Conservation (phyloP, 768 basidiomycete genomes). For the Termitomyces sp. region DNA sequence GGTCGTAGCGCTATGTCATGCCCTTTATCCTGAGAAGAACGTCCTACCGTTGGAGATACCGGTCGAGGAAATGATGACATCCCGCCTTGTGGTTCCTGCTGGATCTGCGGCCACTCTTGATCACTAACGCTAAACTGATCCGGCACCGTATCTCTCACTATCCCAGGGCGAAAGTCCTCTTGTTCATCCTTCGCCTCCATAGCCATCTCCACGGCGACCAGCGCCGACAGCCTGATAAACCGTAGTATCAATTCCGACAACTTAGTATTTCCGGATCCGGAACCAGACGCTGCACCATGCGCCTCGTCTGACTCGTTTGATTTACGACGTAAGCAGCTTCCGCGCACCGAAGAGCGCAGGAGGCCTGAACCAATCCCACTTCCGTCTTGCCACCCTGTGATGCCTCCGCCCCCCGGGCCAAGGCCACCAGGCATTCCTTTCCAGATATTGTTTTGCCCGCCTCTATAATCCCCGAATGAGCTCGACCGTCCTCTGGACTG, state of each 20-base stretch:
- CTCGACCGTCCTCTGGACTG: slow-evolving; percentile 24
- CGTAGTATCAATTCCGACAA: slow-evolving; percentile 63
- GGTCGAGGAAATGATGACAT: slow-evolving; percentile 16
- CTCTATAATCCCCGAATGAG: slow-evolving; percentile 17
- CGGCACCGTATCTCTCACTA: slow-evolving; percentile 25
- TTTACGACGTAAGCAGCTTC: slow-evolving; percentile 58
- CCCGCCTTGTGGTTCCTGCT: slow-evolving; percentile 8
- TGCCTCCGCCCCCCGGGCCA: slow-evolving; percentile 43
- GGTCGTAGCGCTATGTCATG: slow-evolving; percentile 58
- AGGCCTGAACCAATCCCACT: slow-evolving; percentile 73
- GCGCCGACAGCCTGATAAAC: slow-evolving; percentile 74
- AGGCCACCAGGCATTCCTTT: slow-evolving; percentile 31
- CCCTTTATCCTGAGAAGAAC: slow-evolving; percentile 27
- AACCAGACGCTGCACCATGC: slow-evolving; percentile 32
- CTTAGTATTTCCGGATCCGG: slow-evolving; percentile 51
- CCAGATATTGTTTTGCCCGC: slow-evolving; percentile 24
- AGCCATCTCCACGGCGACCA: slow-evolving; percentile 75
- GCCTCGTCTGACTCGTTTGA: slow-evolving; percentile 19
- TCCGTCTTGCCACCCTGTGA: slow-evolving; percentile 75
- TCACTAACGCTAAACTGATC: slow-evolving; percentile 19
- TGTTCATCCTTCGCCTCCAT: slow-evolving; percentile 62
- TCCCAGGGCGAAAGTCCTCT: slow-evolving; percentile 30
- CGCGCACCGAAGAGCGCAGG: slow-evolving; percentile 49
- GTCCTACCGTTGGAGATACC: slow-evolving; percentile 14
- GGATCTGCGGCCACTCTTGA: slow-evolving; percentile 16